phyloP scores from a whole-genome alignment of 371 early-diverging fungal genomes.

The Zychaea mexicana region DNA sequence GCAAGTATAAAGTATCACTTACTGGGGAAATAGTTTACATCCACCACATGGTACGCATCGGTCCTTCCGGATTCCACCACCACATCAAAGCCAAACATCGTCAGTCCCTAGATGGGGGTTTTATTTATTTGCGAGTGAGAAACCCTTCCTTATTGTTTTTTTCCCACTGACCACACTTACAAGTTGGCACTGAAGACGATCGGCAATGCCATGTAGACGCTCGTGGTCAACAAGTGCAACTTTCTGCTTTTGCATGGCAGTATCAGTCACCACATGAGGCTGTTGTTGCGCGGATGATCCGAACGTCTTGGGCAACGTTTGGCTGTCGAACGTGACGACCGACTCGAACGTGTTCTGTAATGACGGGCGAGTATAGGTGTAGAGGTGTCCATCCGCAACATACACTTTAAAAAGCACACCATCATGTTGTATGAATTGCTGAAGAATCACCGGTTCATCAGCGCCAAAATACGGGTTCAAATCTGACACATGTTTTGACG shows the following conservation, averaged over 20 bases:
- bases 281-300: constrained; percentile 1
- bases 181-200: constrained; percentile 31
- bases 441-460: constrained; percentile 42
- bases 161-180: constrained; percentile 18
- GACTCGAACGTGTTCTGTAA: constrained; percentile 31
- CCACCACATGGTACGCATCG: constrained; percentile 40
- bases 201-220: constrained; percentile 35
- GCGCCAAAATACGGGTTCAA: constrained; percentile 16
- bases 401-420: constrained; percentile 53
- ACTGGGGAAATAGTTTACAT: constrained; percentile 58
- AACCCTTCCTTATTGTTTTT: no score
- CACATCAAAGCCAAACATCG: constrained; percentile 55
- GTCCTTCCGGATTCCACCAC: constrained; percentile 36
- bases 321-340: constrained; percentile 40
- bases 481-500: constrained; percentile 16
- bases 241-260: constrained; percentile 19
- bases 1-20: constrained; percentile 8
- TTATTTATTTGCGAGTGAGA: no score
- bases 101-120: constrained; percentile 39
- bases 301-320: constrained; percentile 47
- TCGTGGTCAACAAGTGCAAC: constrained; percentile 27
- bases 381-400: constrained; percentile 41
- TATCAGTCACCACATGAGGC: not conserved
- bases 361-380: constrained; percentile 42
- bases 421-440: constrained; percentile 52